phyloP scores from a whole-genome alignment of 495 filamentous ascomycete species.

The Oleoguttula mirabilis region DNA sequence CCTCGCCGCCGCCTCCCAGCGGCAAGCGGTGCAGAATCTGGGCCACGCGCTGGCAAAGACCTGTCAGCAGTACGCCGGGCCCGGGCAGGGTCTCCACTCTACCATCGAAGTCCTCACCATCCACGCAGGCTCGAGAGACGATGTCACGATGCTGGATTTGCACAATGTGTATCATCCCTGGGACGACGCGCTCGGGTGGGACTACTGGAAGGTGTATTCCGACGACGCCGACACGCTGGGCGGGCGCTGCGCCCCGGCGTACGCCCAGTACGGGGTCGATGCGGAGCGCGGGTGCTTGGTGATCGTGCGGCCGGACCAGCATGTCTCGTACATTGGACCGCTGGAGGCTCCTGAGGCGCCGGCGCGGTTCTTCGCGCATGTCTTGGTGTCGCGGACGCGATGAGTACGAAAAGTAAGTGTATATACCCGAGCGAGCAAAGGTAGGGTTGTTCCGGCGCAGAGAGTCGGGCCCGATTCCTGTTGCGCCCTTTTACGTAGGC shows the following conservation, averaged over 20 bases:
- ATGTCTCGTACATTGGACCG: too few relatives aligned
- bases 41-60: constrained; percentile 30
- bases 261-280: constrained; percentile 52
- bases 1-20: constrained; percentile 35
- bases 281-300: constrained; percentile 47
- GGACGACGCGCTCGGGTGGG: constrained; percentile 46
- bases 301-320: constrained; percentile 51
- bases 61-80: constrained; percentile 34
- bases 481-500: too few relatives aligned
- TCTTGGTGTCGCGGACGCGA: too few relatives aligned
- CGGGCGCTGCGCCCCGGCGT: constrained; percentile 41
- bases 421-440: too few relatives aligned
- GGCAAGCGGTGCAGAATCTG: constrained; percentile 35
- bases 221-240: constrained; percentile 49
- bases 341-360: too few relatives aligned
- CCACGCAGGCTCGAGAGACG: constrained; percentile 41
- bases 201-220: constrained; percentile 53
- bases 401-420: too few relatives aligned
- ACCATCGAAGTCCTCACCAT: constrained; percentile 49
- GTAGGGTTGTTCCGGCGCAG: too few relatives aligned
- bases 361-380: too few relatives aligned
- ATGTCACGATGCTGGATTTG: constrained; percentile 46
- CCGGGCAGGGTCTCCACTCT: constrained; percentile 30
- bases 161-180: constrained; percentile 46
- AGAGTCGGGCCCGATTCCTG: too few relatives aligned